Evolutionary conservation across 225 moss, liverwort and hornwort species (phyloP).

Genomic region (Sphagnum contortum): DNA sequence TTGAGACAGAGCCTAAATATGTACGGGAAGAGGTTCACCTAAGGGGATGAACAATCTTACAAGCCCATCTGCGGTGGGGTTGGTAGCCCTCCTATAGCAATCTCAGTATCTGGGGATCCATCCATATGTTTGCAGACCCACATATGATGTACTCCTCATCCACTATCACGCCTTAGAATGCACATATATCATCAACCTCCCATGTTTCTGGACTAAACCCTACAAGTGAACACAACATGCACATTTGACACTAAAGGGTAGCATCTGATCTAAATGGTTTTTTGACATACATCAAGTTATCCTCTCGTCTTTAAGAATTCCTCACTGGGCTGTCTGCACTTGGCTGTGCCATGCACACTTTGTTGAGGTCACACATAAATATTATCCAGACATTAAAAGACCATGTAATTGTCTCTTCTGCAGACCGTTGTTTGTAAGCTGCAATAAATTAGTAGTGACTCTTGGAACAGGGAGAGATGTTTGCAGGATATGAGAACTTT

Average conservation of each 20-base stretch:
- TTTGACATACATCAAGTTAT: background rate
- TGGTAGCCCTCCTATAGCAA: slow-evolving; percentile 82
- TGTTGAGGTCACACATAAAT: background rate
- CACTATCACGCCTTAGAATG: slow-evolving; percentile 78
- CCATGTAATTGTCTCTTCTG: background rate
- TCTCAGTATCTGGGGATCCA: slow-evolving; percentile 86
- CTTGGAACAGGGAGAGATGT: background rate
- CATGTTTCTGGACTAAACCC: slow-evolving; percentile 50
- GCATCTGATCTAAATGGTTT: no score
- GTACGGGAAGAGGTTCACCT: slow-evolving; percentile 26
- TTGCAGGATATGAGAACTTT: background rate
- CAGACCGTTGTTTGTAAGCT: background rate
- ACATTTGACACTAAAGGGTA: no score
- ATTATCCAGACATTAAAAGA: background rate
- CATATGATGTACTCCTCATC: slow-evolving; percentile 80
- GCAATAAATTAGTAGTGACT: background rate
- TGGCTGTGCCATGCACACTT: background rate
- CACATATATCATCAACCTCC: slow-evolving; percentile 84
- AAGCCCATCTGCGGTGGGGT: slow-evolving; percentile 50
- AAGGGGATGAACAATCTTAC: slow-evolving; percentile 41
- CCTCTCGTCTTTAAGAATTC: background rate
- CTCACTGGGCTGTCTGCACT: no score
- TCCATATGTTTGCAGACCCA: slow-evolving; percentile 97
- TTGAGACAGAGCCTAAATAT: background rate
- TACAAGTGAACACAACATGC: slow-evolving; percentile 6